phyloP scores from a whole-genome alignment of 192 early-diverging fungal species.

The Gonapodya sp. region DNA sequence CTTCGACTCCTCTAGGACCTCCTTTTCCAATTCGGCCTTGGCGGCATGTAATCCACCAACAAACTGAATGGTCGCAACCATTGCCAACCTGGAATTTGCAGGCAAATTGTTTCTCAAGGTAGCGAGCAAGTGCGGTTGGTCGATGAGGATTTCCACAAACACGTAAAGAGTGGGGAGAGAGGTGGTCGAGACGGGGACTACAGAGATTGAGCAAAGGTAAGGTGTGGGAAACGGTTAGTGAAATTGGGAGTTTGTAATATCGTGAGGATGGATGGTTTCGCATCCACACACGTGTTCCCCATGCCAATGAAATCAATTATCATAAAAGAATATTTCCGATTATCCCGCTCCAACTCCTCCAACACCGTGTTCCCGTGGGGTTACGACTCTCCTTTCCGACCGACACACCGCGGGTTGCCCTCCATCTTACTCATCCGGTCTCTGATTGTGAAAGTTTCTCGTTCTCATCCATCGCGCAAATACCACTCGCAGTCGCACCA shows the following conservation, averaged over 20 bases:
- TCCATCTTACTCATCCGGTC: no score
- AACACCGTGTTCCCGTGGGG: no score
- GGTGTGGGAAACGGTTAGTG: neutral
- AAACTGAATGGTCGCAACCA: conserved; percentile 91
- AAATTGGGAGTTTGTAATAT: neutral
- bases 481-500: neutral
- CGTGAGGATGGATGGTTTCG: no score
- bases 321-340: no score
- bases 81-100: neutral
- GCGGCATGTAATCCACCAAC: conserved; percentile 68
- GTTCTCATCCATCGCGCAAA: neutral
- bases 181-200: conserved; percentile 89
- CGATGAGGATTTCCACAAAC: conserved; percentile 98
- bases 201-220: neutral
- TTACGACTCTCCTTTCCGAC: no score
- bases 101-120: conserved; percentile 84
- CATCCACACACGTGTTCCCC: no score
- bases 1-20: conserved; percentile 11
- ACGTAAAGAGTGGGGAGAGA: conserved; percentile 93
- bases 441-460: no score
- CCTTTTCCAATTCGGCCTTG: neutral
- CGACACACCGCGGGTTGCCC: no score
- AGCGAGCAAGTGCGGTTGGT: conserved; percentile 81
- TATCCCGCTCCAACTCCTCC: no score
- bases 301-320: no score